Percentiles rank a stretch among this genome's conserved stretches.
These are phyloP conservation scores for Parmelia sp. DNA, from an alignment of 495 filamentous ascomycete genomes.

Conservation along the genomic window DNA sequence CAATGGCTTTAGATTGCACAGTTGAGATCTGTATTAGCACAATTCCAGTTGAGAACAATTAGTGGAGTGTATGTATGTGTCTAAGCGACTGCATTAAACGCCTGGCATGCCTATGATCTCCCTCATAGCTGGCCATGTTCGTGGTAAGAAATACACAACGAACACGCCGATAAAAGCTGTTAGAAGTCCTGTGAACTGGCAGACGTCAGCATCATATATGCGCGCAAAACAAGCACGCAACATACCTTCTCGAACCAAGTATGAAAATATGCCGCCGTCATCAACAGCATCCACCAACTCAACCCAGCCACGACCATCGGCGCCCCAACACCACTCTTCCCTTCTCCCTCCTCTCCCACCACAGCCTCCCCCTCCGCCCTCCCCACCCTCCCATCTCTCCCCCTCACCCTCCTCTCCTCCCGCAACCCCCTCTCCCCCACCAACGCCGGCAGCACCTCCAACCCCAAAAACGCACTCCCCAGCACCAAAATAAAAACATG, in stretches of 20 bases:
- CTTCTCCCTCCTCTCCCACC: constrained; percentile 38
- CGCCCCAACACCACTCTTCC: constrained; percentile 43
- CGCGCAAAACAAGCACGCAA: neutral
- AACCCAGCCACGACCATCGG: constrained; percentile 42
- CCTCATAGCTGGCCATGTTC: constrained; percentile 56
- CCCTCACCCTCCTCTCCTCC: constrained; percentile 45
- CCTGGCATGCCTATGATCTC: constrained; percentile 70
- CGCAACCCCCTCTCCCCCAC: constrained; percentile 41
- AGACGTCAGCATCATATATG: constrained; percentile 26
- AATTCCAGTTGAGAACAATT: neutral
- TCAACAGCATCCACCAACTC: constrained; percentile 67
- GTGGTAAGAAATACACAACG: constrained; percentile 68
- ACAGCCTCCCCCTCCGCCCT: constrained; percentile 34
- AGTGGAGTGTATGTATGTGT: neutral
- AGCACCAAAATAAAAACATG: constrained; percentile 91
- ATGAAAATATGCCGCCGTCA: constrained; percentile 97
- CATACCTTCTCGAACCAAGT: constrained; percentile 95
- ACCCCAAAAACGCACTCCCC: constrained; percentile 67
- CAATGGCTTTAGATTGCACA: neutral
- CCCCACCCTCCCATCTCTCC: constrained; percentile 50
- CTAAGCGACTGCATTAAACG: constrained; percentile 37
- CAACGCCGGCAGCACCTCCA: constrained; percentile 65
- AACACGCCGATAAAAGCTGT: constrained; percentile 65
- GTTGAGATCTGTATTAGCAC: neutral
- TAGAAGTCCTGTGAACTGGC: constrained; percentile 53